Evolutionary conservation across 2,329 filamentous ascomycete genomes (phyloP).

Genomic region (Arthroderma sp.): DNA sequence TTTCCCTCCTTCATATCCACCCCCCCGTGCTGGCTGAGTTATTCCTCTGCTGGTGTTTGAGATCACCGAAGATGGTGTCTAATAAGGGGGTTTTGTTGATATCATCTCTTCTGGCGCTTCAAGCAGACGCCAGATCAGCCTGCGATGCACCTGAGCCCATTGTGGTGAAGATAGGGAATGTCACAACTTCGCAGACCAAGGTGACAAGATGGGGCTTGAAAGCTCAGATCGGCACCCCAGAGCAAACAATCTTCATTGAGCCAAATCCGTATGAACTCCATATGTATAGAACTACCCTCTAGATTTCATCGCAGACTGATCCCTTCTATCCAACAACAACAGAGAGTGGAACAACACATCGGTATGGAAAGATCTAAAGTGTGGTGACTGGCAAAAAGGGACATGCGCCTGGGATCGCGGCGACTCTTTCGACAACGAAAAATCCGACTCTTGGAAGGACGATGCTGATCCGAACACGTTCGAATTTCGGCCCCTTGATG

Average conservation of each 20-base stretch:
- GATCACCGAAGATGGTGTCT: no score
- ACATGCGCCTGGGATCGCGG: slow-evolving; percentile 6
- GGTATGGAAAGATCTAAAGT: slow-evolving; percentile 1
- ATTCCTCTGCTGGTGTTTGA: no score
- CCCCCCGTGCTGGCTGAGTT: no score
- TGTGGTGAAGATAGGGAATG: slow-evolving; percentile 2
- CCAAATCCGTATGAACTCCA: slow-evolving; percentile 3
- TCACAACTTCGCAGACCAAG: not conserved
- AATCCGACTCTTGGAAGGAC: slow-evolving; percentile 1
- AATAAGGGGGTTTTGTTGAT: no score
- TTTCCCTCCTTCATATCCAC: no score
- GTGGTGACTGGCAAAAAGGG: not conserved
- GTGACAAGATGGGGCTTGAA: slow-evolving; percentile 5
- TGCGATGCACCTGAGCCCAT: slow-evolving; percentile 1
- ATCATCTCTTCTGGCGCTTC: no score
- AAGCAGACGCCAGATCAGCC: not conserved
- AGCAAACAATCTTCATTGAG: slow-evolving; percentile 3
- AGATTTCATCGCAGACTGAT: no score
- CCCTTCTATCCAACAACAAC: no score
- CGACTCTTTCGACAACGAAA: not conserved
- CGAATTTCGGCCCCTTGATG: not conserved
- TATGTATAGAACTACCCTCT: no score
- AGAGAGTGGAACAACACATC: slow-evolving; percentile 7
- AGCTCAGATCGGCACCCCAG: slow-evolving; percentile 4
- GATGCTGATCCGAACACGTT: not conserved